Evolutionary conservation across 129 eudicot genomes (phyloP), one percentile per base, ranked within the genome.

Genomic region (Helichrysum umbraculigerum): DNA sequence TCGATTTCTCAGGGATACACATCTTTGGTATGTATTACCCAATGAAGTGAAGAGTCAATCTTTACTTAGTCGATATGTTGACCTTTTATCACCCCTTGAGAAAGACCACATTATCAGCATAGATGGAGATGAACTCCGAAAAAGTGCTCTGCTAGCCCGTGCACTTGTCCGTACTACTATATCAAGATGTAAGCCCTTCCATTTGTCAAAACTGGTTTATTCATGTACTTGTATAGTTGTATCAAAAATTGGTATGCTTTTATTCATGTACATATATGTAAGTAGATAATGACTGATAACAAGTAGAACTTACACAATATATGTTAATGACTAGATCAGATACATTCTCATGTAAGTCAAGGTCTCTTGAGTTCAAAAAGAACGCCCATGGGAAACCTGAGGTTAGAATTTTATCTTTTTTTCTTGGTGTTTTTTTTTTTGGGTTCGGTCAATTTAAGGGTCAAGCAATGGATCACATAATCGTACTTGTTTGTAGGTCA

Each of bases 341-440:
- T 83, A 74, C 81, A 73, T 59, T 70, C 89, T 69, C 73, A 66
- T 50, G 78, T 88, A 74, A 77, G 73, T 91, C 98, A 52, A 88
- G 64, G 71, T 87, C 97, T 82, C 72, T 93, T 82, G 82, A 82
- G 87, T 93, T 93, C 65, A 82, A 68, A 81, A 93, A 86, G 82
- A 93, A 93, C 80, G 1, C 76, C 42, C 89, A 93, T 75, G 97
- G 98, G 82, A 93, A 91, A 81, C 98, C 98, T 4, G 93, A 91
- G 97, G 98, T 93, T 52, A 33, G 81, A 66, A n/a, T n/a, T n/a
- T n/a, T n/a, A n/a, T n/a, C n/a, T 62, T 76, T 63, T 81, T 4
- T n/a, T n/a, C n/a, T n/a, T n/a, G n/a, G n/a, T n/a, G n/a, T n/a
- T n/a, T n/a, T n/a, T n/a, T n/a, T 68, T 33, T 62, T 44, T 12